A percentile compares a stretch with the other conserved stretches of the same genome.
Conservation (phyloP, 371 early-diverging fungal genomes). For the Mortierella sp. region DNA sequence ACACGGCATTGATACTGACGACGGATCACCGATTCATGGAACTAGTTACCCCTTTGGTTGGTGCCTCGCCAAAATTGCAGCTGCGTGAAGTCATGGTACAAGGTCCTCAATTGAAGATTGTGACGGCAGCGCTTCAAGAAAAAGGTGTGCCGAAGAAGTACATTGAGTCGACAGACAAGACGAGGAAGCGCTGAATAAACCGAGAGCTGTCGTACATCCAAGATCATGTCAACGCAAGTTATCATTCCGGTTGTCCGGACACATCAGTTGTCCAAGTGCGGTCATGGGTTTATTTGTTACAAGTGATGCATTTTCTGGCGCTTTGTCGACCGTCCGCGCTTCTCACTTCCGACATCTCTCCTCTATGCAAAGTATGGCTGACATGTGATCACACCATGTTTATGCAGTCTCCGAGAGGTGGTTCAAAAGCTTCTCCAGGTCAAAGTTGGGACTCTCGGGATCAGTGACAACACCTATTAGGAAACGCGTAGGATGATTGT, state of each 20-base stretch:
- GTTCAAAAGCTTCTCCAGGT: slow-evolving; percentile 69
- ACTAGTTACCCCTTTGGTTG: slow-evolving; percentile 64
- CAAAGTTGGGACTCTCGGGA: slow-evolving; percentile 73
- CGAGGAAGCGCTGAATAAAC: slow-evolving; percentile 52
- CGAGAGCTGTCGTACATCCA: no score
- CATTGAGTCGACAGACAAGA: slow-evolving; percentile 70
- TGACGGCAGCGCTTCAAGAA: slow-evolving; percentile 60
- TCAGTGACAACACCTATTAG: slow-evolving; percentile 58
- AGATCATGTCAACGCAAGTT: no score
- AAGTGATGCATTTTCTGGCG: background rate
- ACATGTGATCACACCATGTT: slow-evolving; percentile 6
- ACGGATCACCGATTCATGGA: background rate
- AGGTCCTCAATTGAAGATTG: slow-evolving; percentile 74
- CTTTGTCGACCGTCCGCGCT: background rate
- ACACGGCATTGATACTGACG: no score
- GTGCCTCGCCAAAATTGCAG: slow-evolving; percentile 66
- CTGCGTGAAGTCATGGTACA: slow-evolving; percentile 79
- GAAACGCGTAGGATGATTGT: no score
- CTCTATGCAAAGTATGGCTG: slow-evolving; percentile 38
- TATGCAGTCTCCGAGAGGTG: slow-evolving; percentile 58
- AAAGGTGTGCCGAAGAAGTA: slow-evolving; percentile 68
- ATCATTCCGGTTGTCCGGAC: background rate
- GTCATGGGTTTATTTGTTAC: slow-evolving; percentile 15
- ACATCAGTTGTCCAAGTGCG: no score
- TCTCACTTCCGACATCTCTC: slow-evolving; percentile 3